phyloP scores from a whole-genome alignment of 176 grass and related monocot species.

The Dactylis glomerata region DNA sequence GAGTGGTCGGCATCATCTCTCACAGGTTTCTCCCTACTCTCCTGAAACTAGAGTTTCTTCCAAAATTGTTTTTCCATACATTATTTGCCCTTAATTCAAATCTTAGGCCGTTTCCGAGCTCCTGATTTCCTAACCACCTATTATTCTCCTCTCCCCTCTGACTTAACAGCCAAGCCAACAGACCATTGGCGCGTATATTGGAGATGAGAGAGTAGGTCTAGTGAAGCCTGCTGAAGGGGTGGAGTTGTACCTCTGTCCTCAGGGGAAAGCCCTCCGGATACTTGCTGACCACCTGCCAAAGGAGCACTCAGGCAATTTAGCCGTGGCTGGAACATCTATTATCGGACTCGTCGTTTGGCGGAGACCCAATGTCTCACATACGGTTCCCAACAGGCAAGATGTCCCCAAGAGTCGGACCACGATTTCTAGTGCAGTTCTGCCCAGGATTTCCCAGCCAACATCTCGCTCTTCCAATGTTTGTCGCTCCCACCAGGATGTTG shows the following conservation, averaged over 20 bases:
- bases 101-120: neutral
- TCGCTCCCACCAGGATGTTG: constrained; percentile 20
- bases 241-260: constrained; percentile 73
- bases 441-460: neutral
- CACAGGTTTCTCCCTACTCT: constrained; percentile 43
- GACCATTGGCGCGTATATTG: constrained; percentile 56
- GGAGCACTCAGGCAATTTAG: constrained; percentile 34
- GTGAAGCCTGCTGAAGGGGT: constrained; percentile 46
- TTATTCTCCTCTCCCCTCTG: constrained; percentile 18
- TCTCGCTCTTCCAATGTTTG: neutral
- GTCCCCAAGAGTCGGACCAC: constrained; percentile 27
- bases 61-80: neutral
- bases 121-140: neutral
- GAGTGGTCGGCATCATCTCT: constrained; percentile 35
- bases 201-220: constrained; percentile 62
- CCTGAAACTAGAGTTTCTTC: neutral
- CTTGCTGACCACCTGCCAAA: constrained; percentile 48
- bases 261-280: constrained; percentile 42
- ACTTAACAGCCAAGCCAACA: too few species aligned
- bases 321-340: neutral
- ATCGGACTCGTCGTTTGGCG: constrained; percentile 71
- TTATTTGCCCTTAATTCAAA: neutral
- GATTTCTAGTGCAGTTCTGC: constrained; percentile 20
- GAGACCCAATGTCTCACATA: constrained; percentile 35
- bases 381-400: constrained; percentile 35